A percentile compares a stretch with the other conserved stretches of the same genome.
Evolutionary conservation across 306 rosid species (phyloP).

Genomic region (Prunus campanulata): DNA sequence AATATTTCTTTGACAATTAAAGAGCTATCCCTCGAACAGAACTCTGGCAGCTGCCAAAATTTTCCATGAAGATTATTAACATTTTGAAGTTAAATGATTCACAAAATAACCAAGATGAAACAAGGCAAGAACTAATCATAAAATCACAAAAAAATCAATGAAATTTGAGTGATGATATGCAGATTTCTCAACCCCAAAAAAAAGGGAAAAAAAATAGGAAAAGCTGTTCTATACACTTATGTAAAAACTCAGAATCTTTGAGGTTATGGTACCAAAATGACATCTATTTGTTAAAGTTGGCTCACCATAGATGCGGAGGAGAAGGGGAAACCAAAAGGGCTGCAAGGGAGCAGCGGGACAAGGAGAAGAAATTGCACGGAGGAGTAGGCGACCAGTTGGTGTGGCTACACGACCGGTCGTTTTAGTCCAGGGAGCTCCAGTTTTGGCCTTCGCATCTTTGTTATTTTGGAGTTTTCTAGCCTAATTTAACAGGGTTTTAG

Average conservation of each 20-base stretch:
- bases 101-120: not conserved
- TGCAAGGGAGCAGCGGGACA: too few relatives aligned
- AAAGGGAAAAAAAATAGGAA: too few relatives aligned
- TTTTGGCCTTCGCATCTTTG: too few relatives aligned
- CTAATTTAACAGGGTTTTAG: too few relatives aligned
- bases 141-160: not conserved
- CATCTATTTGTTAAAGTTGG: not conserved
- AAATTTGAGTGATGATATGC: not conserved
- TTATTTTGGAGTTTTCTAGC: too few relatives aligned
- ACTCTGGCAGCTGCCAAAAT: constrained; percentile 72
- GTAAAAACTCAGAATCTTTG: constrained; percentile 1
- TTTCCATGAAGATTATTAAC: constrained; percentile 12
- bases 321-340: too few relatives aligned
- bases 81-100: constrained; percentile 14
- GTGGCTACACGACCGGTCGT: too few relatives aligned
- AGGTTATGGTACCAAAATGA: not conserved
- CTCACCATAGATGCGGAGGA: too few relatives aligned
- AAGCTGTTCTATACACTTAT: too few relatives aligned
- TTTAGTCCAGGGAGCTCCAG: too few relatives aligned
- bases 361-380: too few relatives aligned
- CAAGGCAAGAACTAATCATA: not conserved
- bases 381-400: too few relatives aligned
- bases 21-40: constrained; percentile 83
- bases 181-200: not conserved
- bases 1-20: constrained; percentile 84